Percentiles rank a stretch among this genome's conserved stretches.
Evolutionary conservation across 2,329 filamentous ascomycete genomes (phyloP).

Genomic region (Decorospora gaudefroyi): DNA sequence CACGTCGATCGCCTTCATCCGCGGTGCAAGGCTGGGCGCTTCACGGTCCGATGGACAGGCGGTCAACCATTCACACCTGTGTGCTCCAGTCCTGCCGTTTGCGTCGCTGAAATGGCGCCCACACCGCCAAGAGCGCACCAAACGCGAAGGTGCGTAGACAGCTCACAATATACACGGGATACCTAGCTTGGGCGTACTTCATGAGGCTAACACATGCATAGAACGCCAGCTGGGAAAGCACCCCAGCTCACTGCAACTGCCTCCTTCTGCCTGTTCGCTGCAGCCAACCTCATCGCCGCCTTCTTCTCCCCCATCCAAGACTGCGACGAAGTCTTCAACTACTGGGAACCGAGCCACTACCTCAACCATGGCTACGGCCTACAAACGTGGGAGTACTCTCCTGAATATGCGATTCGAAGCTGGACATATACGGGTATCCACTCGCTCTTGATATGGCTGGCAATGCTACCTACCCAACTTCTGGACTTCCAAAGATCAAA

Average conservation of each 20-base stretch:
- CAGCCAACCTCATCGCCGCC: constrained; percentile 75
- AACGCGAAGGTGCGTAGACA: too few relatives aligned
- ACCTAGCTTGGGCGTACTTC: too few relatives aligned
- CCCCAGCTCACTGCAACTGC: constrained; percentile 66
- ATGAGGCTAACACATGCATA: constrained; percentile 13
- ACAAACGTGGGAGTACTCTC: constrained; percentile 99
- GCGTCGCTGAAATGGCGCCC: too few relatives aligned
- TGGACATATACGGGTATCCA: constrained; percentile 90
- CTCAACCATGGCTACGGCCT: constrained; percentile 88
- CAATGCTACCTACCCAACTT: constrained; percentile 57
- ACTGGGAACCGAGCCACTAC: constrained; percentile 97
- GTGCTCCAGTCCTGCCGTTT: too few relatives aligned
- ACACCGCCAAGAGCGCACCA: too few relatives aligned
- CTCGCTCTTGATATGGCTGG: constrained; percentile 69
- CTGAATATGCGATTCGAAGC: constrained; percentile 90
- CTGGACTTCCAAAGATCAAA: constrained; percentile 48
- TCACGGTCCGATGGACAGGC: too few relatives aligned
- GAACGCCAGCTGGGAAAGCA: constrained; percentile 37
- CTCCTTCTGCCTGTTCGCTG: constrained; percentile 79
- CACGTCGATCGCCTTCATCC: constrained; percentile 5
- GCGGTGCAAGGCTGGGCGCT: too few relatives aligned
- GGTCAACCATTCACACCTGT: too few relatives aligned
- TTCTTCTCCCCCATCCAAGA: constrained; percentile 90
- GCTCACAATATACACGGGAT: too few relatives aligned
- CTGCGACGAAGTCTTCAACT: constrained; percentile 98